Conservation (phyloP, 805 yeast species). For the Candida manassasensis region DNA sequence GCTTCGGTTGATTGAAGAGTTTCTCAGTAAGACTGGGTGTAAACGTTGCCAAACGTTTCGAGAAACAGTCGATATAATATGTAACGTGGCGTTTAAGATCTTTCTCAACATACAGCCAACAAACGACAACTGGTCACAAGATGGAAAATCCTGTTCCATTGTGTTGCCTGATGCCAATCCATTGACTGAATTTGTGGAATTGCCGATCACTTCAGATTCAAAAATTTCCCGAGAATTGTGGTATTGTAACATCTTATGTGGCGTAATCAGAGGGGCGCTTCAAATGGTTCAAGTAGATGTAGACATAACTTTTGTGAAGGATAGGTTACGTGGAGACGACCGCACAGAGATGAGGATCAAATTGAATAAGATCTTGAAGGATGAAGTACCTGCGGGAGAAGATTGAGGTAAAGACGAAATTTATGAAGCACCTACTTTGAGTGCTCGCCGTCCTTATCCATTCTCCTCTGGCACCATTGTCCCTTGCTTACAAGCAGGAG, state of each 20-base stretch:
- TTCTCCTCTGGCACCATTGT: too few species aligned
- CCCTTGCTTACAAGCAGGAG: too few species aligned
- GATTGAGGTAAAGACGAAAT: too few species aligned
- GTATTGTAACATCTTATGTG: constrained; percentile 89
- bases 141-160: constrained; percentile 69
- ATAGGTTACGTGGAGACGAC: constrained; percentile 77
- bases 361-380: constrained; percentile 69
- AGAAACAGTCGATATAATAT: constrained; percentile 82
- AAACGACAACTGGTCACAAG: constrained; percentile 70
- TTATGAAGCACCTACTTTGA: too few species aligned
- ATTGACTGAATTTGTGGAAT: constrained; percentile 88
- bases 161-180: constrained; percentile 76
- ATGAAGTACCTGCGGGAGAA: constrained; percentile 97
- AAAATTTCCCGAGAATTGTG: constrained; percentile 69
- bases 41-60: constrained; percentile 74
- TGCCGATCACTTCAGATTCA: constrained; percentile 66
- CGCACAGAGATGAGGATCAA: constrained; percentile 74
- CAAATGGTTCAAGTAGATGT: constrained; percentile 96
- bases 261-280: constrained; percentile 84
- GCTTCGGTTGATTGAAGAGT: constrained; percentile 84
- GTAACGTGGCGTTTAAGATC: constrained; percentile 86
- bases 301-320: constrained; percentile 75
- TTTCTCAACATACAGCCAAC: constrained; percentile 80
- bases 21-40: constrained; percentile 80
- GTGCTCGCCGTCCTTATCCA: too few species aligned